Base-by-base conservation (phyloP, 768 basidiomycete genomes). In the Rhodotorula sphaerocarpa region DNA sequence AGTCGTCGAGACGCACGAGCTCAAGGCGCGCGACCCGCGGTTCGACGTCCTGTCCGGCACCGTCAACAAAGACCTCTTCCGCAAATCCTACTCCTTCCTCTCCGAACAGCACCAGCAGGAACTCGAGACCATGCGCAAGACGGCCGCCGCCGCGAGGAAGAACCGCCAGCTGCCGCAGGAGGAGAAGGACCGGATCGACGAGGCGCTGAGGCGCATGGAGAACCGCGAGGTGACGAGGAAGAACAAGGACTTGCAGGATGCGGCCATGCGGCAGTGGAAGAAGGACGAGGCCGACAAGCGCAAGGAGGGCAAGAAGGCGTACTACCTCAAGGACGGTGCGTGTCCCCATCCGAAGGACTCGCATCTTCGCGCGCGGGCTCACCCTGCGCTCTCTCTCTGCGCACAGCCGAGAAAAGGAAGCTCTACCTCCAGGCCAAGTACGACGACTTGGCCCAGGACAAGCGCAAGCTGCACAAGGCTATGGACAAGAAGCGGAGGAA, bases 401-500 rank as follows among this genome's bases (percentile, higher is more conserved):
- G 7, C 20, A 31, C 67, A 69, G 67, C 59, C 43, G 67, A 61
- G 36, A 57, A 59, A 47, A 69, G 65, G 63, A 54, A 61, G 23
- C 48, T 69, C 33, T 55, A 55, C 53, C 50, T 58, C 63, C 64
- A 69, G 31, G 67, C 67, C 63, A 69, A 69, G 57, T 69, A 48
- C 52, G 67, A 69, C 33, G 61, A 61, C 50, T 50, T 69, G 3
- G 31, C 63, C 43, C 50, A 53, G 33, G 67, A 69, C 67, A 69
- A 69, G 67, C 60, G 63, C 43, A 60, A 61, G 42, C 50, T 69
- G 27, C 53, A 53, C 56, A 69, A 69, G 57, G 63, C 67, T 39
- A 60, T 69, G 57, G 67, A 69, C 59, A 64, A 65, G 59, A 64
- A 64, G 50, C 56, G 67, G 27, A 31, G 53, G 23, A 69, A 69